Percentiles rank a stretch among this genome's conserved stretches.
Conservation (phyloP, 2,329 filamentous ascomycete species). For the Neonectria magnoliae region DNA sequence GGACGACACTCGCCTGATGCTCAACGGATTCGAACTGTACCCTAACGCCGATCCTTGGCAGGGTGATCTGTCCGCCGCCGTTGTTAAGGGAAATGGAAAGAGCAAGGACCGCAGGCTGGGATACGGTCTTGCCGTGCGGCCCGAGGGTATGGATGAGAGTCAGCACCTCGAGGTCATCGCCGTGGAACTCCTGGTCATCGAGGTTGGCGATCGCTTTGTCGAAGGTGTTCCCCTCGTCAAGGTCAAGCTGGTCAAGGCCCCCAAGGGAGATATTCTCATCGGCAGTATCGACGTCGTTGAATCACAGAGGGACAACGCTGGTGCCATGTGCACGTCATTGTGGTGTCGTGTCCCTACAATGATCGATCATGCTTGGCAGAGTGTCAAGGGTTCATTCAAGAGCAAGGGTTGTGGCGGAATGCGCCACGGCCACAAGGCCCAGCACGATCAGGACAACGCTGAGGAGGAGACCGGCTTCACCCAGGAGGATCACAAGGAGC, state of each 20-base stretch:
- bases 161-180: constrained; percentile 62
- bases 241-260: constrained; percentile 70
- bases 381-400: constrained; percentile 40
- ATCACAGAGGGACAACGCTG: constrained; percentile 17
- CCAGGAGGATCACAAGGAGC: constrained; percentile 24
- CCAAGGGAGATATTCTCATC: constrained; percentile 65
- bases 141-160: constrained; percentile 59
- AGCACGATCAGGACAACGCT: constrained; percentile 32
- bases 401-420: constrained; percentile 42
- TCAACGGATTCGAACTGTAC: constrained; percentile 72
- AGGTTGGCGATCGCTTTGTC: constrained; percentile 67
- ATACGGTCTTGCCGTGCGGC: constrained; percentile 57
- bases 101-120: constrained; percentile 56
- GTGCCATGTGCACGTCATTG: constrained; percentile 55
- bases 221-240: constrained; percentile 65
- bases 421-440: constrained; percentile 28
- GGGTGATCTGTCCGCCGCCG: constrained; percentile 56
- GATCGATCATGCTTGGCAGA: constrained; percentile 41
- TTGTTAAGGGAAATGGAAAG: constrained; percentile 53
- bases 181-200: constrained; percentile 67
- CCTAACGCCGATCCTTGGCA: constrained; percentile 60
- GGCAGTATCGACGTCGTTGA: constrained; percentile 55
- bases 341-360: constrained; percentile 60
- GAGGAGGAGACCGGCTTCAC: constrained; percentile 21
- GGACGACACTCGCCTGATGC: constrained; percentile 57